These are phyloP conservation scores for Vitellaria paradoxa DNA, from an alignment of 179 eudicot species.

Conservation along the genomic window DNA sequence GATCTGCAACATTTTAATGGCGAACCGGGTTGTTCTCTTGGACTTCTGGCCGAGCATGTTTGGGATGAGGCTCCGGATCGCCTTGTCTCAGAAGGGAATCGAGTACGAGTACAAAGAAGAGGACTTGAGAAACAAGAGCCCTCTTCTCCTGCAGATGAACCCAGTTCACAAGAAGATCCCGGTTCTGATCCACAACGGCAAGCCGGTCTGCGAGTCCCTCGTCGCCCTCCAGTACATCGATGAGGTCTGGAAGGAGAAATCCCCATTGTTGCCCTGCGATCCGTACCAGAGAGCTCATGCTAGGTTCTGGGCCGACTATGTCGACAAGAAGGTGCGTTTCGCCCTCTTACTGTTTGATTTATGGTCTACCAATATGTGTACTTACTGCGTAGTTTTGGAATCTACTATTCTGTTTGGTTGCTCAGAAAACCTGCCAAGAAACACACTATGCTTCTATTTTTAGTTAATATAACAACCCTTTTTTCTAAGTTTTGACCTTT, in stretches of 20 bases:
- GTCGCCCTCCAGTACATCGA: constrained; percentile 20
- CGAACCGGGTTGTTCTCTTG: constrained; percentile 14
- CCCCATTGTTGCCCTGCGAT: constrained; percentile 21
- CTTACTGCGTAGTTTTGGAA: background rate
- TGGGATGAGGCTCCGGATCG: constrained; percentile 22
- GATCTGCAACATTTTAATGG: constrained; percentile 1
- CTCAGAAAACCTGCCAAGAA: background rate
- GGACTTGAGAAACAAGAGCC: constrained; percentile 24
- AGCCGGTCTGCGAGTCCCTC: constrained; percentile 18
- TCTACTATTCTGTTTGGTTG: background rate
- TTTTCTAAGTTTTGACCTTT: no score
- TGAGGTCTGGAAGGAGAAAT: background rate
- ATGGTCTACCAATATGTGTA: background rate
- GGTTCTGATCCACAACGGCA: no score
- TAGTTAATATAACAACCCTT: background rate
- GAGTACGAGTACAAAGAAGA: constrained; percentile 20
- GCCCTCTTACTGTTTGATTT: background rate
- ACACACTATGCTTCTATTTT: background rate
- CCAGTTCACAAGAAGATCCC: constrained; percentile 22
- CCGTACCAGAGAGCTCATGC: constrained; percentile 22
- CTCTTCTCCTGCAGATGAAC: constrained; percentile 20
- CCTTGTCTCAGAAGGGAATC: constrained; percentile 19
- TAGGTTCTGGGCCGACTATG: background rate
- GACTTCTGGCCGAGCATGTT: constrained; percentile 20
- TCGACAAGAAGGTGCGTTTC: constrained; percentile 21